These are phyloP conservation scores for Neofusicoccum ribis DNA, from an alignment of 2,329 filamentous ascomycete genomes.

Conservation along the genomic window DNA sequence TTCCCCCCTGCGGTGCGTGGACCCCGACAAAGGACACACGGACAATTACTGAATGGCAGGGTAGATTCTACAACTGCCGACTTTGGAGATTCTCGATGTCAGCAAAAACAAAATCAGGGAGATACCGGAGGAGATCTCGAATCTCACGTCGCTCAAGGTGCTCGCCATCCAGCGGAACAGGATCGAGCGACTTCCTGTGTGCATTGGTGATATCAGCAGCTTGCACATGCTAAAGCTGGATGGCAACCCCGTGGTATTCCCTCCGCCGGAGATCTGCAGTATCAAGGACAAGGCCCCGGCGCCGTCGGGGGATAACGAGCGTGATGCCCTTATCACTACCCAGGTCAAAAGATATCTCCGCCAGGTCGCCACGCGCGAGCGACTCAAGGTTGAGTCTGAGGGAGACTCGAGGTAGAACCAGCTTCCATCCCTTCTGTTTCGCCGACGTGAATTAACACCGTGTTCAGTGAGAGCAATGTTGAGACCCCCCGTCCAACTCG, in stretches of 20 bases:
- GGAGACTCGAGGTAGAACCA: slow-evolving; percentile 44
- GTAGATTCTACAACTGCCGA: slow-evolving; percentile 81
- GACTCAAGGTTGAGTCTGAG: slow-evolving; percentile 45
- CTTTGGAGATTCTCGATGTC: slow-evolving; percentile 89
- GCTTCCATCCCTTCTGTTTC: background rate
- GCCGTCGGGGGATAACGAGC: slow-evolving; percentile 58
- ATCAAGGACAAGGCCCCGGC: slow-evolving; percentile 43
- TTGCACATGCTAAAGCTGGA: slow-evolving; percentile 87
- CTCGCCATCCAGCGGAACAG: slow-evolving; percentile 84
- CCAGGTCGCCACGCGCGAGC: slow-evolving; percentile 40
- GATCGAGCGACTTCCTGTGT: slow-evolving; percentile 79
- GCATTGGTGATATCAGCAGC: slow-evolving; percentile 85
- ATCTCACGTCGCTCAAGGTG: slow-evolving; percentile 82
- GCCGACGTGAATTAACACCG: slow-evolving; percentile 21
- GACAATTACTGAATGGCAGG: slow-evolving; percentile 30
- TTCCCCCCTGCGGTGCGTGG: slow-evolving; percentile 64
- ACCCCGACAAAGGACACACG: slow-evolving; percentile 1
- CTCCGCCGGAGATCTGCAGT: slow-evolving; percentile 53
- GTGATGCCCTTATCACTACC: slow-evolving; percentile 60
- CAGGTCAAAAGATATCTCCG: slow-evolving; percentile 61
- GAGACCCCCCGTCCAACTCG: slow-evolving; percentile 75
- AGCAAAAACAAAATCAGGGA: slow-evolving; percentile 80
- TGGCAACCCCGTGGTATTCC: slow-evolving; percentile 81
- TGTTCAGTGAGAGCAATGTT: slow-evolving; percentile 66
- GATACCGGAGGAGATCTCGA: slow-evolving; percentile 77